These are phyloP conservation scores for Ophiosphaerella korrae DNA, from an alignment of 2,329 filamentous ascomycete species.

Conservation along the genomic window DNA sequence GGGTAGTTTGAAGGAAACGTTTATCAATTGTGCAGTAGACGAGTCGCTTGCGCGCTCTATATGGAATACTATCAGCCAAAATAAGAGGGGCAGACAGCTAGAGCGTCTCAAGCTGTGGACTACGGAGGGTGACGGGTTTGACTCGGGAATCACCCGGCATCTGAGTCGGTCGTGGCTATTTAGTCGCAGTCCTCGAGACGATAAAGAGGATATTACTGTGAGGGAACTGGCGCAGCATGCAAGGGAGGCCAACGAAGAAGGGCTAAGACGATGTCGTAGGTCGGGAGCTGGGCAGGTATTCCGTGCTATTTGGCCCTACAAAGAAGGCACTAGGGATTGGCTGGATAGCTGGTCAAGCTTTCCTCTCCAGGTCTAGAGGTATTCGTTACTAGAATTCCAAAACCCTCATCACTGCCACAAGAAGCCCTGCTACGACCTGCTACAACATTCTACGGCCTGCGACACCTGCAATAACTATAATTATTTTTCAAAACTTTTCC, in stretches of 20 bases:
- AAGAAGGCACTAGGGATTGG: conserved; percentile 19
- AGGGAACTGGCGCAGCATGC: conserved; percentile 19
- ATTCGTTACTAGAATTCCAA: too few species aligned
- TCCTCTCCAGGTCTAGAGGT: conserved; percentile 3
- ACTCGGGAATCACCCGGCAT: conserved; percentile 1
- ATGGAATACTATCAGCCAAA: conserved; percentile 16
- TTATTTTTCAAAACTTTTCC: too few species aligned
- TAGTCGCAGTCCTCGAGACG: conserved; percentile 18
- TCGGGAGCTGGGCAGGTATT: conserved; percentile 11
- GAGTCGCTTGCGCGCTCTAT: conserved; percentile 25
- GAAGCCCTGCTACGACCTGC: too few species aligned
- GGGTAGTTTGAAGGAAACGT: conserved; percentile 13
- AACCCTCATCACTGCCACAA: too few species aligned
- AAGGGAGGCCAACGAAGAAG: conserved; percentile 6
- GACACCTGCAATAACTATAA: too few species aligned
- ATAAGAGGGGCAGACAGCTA: conserved; percentile 21
- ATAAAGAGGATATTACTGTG: conserved; percentile 16
- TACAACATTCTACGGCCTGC: too few species aligned
- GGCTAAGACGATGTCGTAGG: neutral
- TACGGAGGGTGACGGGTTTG: conserved; percentile 9
- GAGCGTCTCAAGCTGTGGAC: conserved; percentile 26
- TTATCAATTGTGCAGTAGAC: conserved; percentile 28
- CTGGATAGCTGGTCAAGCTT: conserved; percentile 28
- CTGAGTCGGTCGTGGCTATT: conserved; percentile 30
- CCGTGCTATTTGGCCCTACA: conserved; percentile 16